Base-by-base conservation (phyloP, 257 asterid genomes). In the Mentha longifolia region DNA sequence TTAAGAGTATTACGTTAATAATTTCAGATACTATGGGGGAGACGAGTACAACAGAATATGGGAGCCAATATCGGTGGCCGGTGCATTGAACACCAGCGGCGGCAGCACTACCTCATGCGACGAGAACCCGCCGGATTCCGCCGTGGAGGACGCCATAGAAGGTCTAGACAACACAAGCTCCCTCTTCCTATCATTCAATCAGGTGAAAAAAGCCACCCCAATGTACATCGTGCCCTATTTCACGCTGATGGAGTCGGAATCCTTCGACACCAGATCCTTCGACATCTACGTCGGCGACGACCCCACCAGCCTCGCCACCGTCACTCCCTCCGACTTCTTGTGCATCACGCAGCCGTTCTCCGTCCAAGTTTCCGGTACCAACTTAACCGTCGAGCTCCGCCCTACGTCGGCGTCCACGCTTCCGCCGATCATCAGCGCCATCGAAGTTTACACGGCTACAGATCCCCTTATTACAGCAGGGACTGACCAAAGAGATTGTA, bases 361-460 rank as follows among this genome's bases (percentile, higher is more conserved):
- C n/a, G 37, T 9, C 31, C 62, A 57, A 28, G 15, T 30, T 6
- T 45, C 42, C 1, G 45, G 5, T n/a, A 46, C 20, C 68, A 65
- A 50, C 68, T 35, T 74, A 3, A 74, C 63, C 35, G 19, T 74
- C 47, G 67, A 74, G 49, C 51, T 74, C 20, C 25, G 47, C 13
- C 73, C 73, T n/a, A 65, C 68, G 3, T 17, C 54, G 4, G 41
- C 6, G 17, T n/a, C 73, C 22, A 12, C 56, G 30, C 28, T 67
- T 14, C 78, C 74, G 0, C 78, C 78, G 6, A 47, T 66, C 66
- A 66, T 74, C 74, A 74, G 78, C 7, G 78, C 74, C 30, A 58
- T 66, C 3, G 74, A 74, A 39, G 31, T 74, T 5, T 74, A 74
- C 51, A 65, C 78, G 0, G 67, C 78, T 51, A 58, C 68, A 14